Evolutionary conservation across 106 monocot species (phyloP), one percentile per base, ranked within the genome.

Genomic region (Cymbidium sinense): DNA sequence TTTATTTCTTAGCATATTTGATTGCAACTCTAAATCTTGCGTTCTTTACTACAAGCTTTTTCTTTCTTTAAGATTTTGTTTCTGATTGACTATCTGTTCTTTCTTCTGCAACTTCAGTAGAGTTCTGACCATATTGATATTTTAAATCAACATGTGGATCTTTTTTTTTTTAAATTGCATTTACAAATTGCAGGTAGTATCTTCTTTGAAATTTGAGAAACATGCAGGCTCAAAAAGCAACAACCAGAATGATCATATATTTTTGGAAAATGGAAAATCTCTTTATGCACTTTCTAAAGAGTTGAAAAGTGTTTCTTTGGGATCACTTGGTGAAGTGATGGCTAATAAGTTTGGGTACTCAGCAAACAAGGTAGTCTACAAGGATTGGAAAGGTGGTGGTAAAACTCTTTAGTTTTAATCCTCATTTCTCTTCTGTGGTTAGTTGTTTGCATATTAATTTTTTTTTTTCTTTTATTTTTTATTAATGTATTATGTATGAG

Each of bases 161-260:
- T 62, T 62, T 62, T 62, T n/a, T n/a, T n/a, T 7, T 62, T 23
- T 62, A 7, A 27, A 62, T 62, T 62, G 23, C 27, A 62, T 69
- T 34, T 69, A 69, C 17, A 4, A 33, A 31, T 69, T 69, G 69
- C 50, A 94, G 94, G 83, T 85, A 71, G 50, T 87, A 5, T 81
- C 77, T 75, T 88, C 89, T 77, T 51, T 77, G 7, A 77, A 89
- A 69, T 91, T 91, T 84, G 88, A 91, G 78, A 84, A 43, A 25
- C 93, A 94, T 79, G 86, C 94, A 1, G 67, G 78, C 13, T 82
- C 75, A 43, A 75, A 73, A 21, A 83, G 91, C 21, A 74, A 64
- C 23, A 85, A 94, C 78, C 89, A 88, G 70, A 89, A 94, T 43
- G 74, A 81, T 79, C 81, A 90, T 71, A 90, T 93, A 71, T 90